Percentiles rank a stretch among this genome's conserved stretches.
phyloP scores from a whole-genome alignment of 352 stramenopile species.

The Phytophthora sansomeana region DNA sequence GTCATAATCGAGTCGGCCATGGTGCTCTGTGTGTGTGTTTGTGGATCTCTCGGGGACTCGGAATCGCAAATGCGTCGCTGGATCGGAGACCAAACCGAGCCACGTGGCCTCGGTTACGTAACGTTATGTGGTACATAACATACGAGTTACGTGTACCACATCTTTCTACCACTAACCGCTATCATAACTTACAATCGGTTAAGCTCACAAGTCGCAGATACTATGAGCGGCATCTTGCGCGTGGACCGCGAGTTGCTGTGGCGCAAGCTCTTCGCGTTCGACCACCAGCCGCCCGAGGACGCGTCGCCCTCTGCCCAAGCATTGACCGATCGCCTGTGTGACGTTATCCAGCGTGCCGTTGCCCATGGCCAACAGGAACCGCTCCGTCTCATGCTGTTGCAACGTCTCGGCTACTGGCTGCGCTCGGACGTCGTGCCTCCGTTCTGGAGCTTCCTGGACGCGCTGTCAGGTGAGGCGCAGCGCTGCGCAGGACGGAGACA shows the following conservation, averaged over 20 bases:
- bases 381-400: conserved; percentile 66
- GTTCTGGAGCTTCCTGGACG: conserved; percentile 74
- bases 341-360: conserved; percentile 48
- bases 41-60: conserved; percentile 7
- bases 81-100: conserved; percentile 10
- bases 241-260: conserved; percentile 73
- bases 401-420: conserved; percentile 72
- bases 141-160: too few relatives aligned
- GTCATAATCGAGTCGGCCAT: conserved; percentile 77
- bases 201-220: too few relatives aligned
- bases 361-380: conserved; percentile 44
- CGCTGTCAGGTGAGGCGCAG: conserved; percentile 18
- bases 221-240: conserved; percentile 41
- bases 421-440: conserved; percentile 63
- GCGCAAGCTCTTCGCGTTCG: conserved; percentile 76
- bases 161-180: too few relatives aligned
- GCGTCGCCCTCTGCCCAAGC: conserved; percentile 4
- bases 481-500: conserved; percentile 33
- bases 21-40: conserved; percentile 7
- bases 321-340: conserved; percentile 33
- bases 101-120: conserved; percentile 12
- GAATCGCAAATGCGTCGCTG: conserved; percentile 29
- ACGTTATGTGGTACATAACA: neutral
- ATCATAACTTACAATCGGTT: too few relatives aligned
- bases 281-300: conserved; percentile 31